phyloP scores from a whole-genome alignment of 352 stramenopile genomes.

The Pythium rhizo-oryzae region DNA sequence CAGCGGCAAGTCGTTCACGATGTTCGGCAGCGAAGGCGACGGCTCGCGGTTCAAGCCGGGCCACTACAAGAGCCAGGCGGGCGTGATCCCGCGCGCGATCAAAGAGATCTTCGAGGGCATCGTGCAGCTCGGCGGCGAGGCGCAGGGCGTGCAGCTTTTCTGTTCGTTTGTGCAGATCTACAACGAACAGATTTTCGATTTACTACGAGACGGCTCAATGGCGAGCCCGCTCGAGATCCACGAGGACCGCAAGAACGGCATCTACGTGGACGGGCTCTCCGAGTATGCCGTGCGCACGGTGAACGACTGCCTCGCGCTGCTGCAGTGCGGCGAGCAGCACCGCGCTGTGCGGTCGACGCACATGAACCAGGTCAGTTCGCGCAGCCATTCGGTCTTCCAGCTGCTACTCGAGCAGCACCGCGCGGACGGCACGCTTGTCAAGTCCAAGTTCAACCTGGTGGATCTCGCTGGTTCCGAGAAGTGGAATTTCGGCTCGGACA shows the following conservation, averaged over 20 bases:
- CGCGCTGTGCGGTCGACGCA: slow-evolving; percentile 90
- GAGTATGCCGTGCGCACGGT: slow-evolving; percentile 89
- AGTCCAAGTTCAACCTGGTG: slow-evolving; percentile 95
- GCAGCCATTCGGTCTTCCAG: slow-evolving; percentile 91
- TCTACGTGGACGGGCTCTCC: slow-evolving; percentile 92
- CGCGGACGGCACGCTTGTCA: slow-evolving; percentile 71
- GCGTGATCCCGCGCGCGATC: slow-evolving; percentile 90
- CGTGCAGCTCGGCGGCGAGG: slow-evolving; percentile 57
- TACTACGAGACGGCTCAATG: slow-evolving; percentile 86
- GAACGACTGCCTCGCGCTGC: slow-evolving; percentile 82
- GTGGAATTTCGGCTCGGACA: slow-evolving; percentile 86
- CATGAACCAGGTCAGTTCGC: slow-evolving; percentile 91
- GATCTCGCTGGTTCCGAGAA: slow-evolving; percentile 94
- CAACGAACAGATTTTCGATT: slow-evolving; percentile 92
- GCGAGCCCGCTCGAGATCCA: slow-evolving; percentile 78
- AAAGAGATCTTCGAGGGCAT: slow-evolving; percentile 83
- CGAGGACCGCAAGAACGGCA: slow-evolving; percentile 83
- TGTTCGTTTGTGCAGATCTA: slow-evolving; percentile 92
- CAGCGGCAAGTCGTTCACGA: slow-evolving; percentile 89
- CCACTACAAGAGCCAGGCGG: slow-evolving; percentile 80
- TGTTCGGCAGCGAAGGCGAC: slow-evolving; percentile 82
- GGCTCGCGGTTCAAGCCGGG: slow-evolving; percentile 68
- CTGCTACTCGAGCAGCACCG: slow-evolving; percentile 79
- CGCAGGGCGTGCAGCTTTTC: slow-evolving; percentile 52
- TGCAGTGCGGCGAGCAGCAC: slow-evolving; percentile 85